Percentiles rank a stretch among this genome's conserved stretches.
phyloP scores from a whole-genome alignment of 148 eudicot genomes.

The Rhododendron kiyosumense region DNA sequence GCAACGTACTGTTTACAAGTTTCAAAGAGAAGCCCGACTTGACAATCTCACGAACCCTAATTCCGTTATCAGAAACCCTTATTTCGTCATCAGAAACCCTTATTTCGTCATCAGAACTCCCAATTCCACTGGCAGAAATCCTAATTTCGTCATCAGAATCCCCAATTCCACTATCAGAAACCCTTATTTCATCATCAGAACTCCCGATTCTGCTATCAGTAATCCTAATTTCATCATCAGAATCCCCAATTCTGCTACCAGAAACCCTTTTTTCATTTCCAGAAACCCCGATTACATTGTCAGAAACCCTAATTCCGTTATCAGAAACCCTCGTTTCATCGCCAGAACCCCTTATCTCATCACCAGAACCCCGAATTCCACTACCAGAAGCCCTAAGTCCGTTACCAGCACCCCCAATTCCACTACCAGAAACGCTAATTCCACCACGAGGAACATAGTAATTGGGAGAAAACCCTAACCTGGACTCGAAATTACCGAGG shows the following conservation, averaged over 20 bases:
- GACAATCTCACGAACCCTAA: slow-evolving; percentile 18
- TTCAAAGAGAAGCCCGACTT: slow-evolving; percentile 27
- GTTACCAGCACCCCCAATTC: slow-evolving; percentile 22
- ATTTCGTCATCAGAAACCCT: not conserved
- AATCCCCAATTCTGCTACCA: slow-evolving; percentile 3
- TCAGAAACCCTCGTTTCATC: slow-evolving; percentile 11
- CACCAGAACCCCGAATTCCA: not conserved
- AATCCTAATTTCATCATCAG: slow-evolving; percentile 32
- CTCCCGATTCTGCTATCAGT: not conserved
- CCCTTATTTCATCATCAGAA: slow-evolving; percentile 11
- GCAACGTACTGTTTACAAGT: not conserved
- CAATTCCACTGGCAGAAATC: not conserved
- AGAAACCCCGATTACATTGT: not conserved
- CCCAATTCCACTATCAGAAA: not conserved
- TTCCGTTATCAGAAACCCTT: not conserved
- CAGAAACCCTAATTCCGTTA: not conserved
- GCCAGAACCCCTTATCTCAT: not conserved
- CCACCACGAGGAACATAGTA: slow-evolving; percentile 19
- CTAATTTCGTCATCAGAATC: not conserved
- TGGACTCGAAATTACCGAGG: slow-evolving; percentile 24
- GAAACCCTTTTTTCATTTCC: too few species aligned
- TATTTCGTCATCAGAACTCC: not conserved
- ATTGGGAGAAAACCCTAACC: slow-evolving; percentile 37
- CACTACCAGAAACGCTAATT: not conserved
- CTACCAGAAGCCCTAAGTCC: slow-evolving; percentile 24